phyloP scores from a whole-genome alignment of 352 stramenopile species.

The Phytophthora cactorum region DNA sequence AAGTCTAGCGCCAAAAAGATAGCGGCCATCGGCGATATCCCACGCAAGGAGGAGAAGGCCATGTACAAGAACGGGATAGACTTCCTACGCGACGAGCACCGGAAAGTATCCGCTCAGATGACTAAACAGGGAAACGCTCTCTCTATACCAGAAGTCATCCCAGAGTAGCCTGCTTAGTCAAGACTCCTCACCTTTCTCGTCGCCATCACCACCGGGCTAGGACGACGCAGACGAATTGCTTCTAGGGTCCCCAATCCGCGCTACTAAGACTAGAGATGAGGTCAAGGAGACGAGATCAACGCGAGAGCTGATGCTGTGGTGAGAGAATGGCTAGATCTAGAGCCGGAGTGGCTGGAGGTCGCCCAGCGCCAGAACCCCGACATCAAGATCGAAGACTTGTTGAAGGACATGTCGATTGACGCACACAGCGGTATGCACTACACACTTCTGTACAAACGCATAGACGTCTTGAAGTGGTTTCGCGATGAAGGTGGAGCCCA shows the following conservation, averaged over 20 bases:
- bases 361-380: too few relatives aligned
- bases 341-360: too few relatives aligned
- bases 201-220: not conserved
- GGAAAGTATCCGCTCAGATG: conserved; percentile 3
- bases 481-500: too few relatives aligned
- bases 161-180: conserved; percentile 9
- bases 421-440: too few relatives aligned
- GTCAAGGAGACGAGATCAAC: too few relatives aligned
- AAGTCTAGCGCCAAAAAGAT: conserved; percentile 8
- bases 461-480: too few relatives aligned
- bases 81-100: not conserved
- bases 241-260: not conserved
- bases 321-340: too few relatives aligned
- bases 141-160: not conserved
- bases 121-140: not conserved
- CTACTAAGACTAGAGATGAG: too few relatives aligned
- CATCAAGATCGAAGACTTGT: too few relatives aligned
- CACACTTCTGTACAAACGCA: too few relatives aligned
- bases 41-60: not conserved
- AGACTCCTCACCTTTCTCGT: not conserved
- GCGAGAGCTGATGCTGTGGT: too few relatives aligned
- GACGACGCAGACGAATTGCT: conserved; percentile 7
- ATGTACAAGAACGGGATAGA: not conserved
- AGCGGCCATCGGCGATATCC: not conserved
- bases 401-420: too few relatives aligned